Evolutionary conservation across 2,329 filamentous ascomycete species (phyloP).

Genomic region (Ophiostoma triangulosporum): DNA sequence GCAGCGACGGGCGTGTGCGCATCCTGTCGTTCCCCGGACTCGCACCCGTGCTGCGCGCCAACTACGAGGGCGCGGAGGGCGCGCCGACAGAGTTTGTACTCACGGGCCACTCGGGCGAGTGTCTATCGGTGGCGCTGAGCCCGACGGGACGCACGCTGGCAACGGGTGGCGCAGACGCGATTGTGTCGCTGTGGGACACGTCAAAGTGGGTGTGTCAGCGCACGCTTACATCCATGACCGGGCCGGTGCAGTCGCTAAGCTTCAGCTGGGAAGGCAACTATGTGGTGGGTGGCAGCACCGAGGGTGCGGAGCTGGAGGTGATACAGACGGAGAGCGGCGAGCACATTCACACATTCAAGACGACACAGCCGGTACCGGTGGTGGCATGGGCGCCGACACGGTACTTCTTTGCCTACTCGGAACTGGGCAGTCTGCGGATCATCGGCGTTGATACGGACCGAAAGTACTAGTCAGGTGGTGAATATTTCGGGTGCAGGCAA

Average conservation of each 20-base stretch:
- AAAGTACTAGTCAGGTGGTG: slow-evolving; percentile 26
- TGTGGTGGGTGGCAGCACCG: slow-evolving; percentile 60
- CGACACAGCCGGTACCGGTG: slow-evolving; percentile 47
- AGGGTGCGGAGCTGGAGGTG: slow-evolving; percentile 55
- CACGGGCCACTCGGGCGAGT: slow-evolving; percentile 60
- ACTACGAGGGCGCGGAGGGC: slow-evolving; percentile 27
- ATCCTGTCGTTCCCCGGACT: slow-evolving; percentile 56
- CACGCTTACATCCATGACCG: slow-evolving; percentile 55
- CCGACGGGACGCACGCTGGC: slow-evolving; percentile 60
- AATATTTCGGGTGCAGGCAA: no score
- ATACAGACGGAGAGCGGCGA: slow-evolving; percentile 64
- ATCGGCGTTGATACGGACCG: slow-evolving; percentile 42
- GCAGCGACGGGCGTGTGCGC: slow-evolving; percentile 55
- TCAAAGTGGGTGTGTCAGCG: slow-evolving; percentile 62
- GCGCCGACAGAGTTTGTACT: slow-evolving; percentile 42
- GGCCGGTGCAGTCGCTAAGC: slow-evolving; percentile 47
- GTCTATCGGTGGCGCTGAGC: slow-evolving; percentile 54
- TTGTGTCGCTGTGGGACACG: slow-evolving; percentile 68
- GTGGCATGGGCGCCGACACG: slow-evolving; percentile 65
- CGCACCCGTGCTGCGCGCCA: slow-evolving; percentile 38
- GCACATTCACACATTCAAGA: slow-evolving; percentile 57
- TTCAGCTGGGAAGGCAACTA: slow-evolving; percentile 71
- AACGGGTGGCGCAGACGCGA: slow-evolving; percentile 60
- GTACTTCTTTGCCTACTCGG: slow-evolving; percentile 62
- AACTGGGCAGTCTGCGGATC: slow-evolving; percentile 55